Evolutionary conservation across 2,329 filamentous ascomycete genomes (phyloP).

Genomic region (Aspergillus bombycis): DNA sequence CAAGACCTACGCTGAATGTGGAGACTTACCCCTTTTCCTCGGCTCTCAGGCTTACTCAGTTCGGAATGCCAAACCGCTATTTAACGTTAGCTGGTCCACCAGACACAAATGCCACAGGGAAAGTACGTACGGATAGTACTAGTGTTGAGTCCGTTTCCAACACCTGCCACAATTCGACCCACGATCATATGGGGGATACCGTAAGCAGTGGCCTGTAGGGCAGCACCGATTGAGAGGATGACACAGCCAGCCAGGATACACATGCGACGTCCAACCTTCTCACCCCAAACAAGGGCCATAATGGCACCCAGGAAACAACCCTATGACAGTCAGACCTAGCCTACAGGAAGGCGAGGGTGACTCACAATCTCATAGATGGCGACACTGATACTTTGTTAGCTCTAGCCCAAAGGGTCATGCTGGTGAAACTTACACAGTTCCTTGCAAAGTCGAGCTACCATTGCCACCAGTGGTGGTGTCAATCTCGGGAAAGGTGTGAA

Average conservation of each 20-base stretch:
- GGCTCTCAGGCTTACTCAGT: conserved; percentile 30
- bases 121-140: conserved; percentile 40
- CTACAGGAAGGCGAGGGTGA: background rate
- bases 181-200: conserved; percentile 41
- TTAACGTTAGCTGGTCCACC: background rate
- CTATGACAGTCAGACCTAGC: conserved; percentile 14
- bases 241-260: conserved; percentile 49
- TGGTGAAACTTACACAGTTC: conserved; percentile 39
- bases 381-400: conserved; percentile 27
- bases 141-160: conserved; percentile 50
- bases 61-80: conserved; percentile 36
- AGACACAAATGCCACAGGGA: too few species aligned
- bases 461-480: conserved; percentile 35
- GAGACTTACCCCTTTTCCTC: conserved; percentile 32
- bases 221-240: conserved; percentile 33
- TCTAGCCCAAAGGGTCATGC: background rate
- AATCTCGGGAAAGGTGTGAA: conserved; percentile 31
- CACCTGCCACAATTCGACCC: conserved; percentile 53
- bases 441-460: conserved; percentile 50
- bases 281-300: conserved; percentile 48
- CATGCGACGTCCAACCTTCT: conserved; percentile 52
- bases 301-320: conserved; percentile 62
- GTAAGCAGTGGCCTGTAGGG: conserved; percentile 30
- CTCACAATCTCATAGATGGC: conserved; percentile 50
- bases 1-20: background rate